Base-by-base conservation (phyloP, 768 basidiomycete genomes). In the Rhodosporidiobolus sp. region DNA sequence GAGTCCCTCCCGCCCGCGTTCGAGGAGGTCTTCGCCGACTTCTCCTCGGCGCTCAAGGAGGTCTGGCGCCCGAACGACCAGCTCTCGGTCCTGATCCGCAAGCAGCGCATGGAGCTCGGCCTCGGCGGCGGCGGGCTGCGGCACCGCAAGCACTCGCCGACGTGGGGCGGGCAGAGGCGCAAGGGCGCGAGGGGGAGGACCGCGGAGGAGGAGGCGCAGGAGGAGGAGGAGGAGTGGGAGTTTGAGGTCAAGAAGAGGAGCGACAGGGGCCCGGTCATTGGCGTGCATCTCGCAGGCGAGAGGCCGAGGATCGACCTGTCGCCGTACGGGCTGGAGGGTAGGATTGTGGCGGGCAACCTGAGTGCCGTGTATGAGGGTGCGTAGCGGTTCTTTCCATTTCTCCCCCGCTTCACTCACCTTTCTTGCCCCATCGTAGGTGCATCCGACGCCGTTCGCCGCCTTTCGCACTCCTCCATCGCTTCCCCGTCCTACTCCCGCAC, bases 41-140 rank as follows among this genome's bases (percentile, higher is more conserved):
- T 69, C 38, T 30, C 53, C 16, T 30, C 53, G 16, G 74, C 55
- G 4, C 26, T 69, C 11, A 72, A 64, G 52, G 74, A 75, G 45
- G 59, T 75, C 32, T 75, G 74, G 70, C 34, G 65, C n/a, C 74
- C 74, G 32, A 75, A 75, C 53, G 55, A 68, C 34, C 67, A 75
- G 64, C 67, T 75, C 17, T 55, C 70, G 4, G 28, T 43, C 20
- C 53, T 72, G 22, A 58, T 75, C 4, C 54, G 74, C 5, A 65
- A 65, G 34, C 70, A 72, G 48, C 38, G 74, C 12, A 72, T 75
- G 63, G 74, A 75, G 46, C 65, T 75, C 1, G 74, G 74, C 0
- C 57, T 75, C 1, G 74, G 74, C 7, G 70, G 61, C 4, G 74
- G 74, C 24, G 70, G 67, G 9, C 46, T 75, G 14, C 30, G 74